Evolutionary conservation across 768 basidiomycete genomes (phyloP), one percentile per base, ranked within the genome.

Genomic region (Leccinellum luteum): DNA sequence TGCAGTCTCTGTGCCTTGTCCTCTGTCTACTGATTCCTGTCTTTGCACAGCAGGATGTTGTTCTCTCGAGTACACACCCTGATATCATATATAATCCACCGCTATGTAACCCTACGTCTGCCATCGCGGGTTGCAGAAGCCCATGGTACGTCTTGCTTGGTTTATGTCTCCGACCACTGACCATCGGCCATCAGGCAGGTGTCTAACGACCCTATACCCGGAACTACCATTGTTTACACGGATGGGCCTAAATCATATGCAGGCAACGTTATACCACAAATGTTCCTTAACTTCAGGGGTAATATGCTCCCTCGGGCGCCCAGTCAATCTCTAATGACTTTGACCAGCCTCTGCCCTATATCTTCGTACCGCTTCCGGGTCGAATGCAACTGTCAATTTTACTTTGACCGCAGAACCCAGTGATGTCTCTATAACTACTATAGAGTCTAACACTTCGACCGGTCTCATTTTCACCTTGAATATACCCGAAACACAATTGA

Each of bases 271-370:
- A 68, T 83, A 56, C 84, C 83, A 2, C 85, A 85, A 57, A 73
- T 85, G 73, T 85, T 85, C 63, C 66, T 86, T 54, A 74, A 71
- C 31, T 83, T 85, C 69, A 75, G 74, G 73, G 84, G 84, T 83
- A 61, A 54, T 48, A 21, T n/a, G 5, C 21, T 32, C 15, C 2
- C 45, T 32, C 14, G 51, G n/a, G 19, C 15, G 30, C 12, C 9
- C 14, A 21, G 12, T 45, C 51, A 12, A 38, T 27, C 14, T 34
- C 57, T 68, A 43, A 69, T 21, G 38, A 25, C 17, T 15, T 5
- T 28, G 0, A 48, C 38, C 56, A 82, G 81, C 79, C n/a, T 78
- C 76, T 9, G 67, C 73, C 4, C 64, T 83, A 6, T 79, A 73
- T 59, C 69, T 84, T 35, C 70, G 66, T 12, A 78, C 81, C 13